Evolutionary conservation across 805 yeast genomes (phyloP), one percentile per base, ranked within the genome.

Genomic region (Myxozyma lipomycoides): DNA sequence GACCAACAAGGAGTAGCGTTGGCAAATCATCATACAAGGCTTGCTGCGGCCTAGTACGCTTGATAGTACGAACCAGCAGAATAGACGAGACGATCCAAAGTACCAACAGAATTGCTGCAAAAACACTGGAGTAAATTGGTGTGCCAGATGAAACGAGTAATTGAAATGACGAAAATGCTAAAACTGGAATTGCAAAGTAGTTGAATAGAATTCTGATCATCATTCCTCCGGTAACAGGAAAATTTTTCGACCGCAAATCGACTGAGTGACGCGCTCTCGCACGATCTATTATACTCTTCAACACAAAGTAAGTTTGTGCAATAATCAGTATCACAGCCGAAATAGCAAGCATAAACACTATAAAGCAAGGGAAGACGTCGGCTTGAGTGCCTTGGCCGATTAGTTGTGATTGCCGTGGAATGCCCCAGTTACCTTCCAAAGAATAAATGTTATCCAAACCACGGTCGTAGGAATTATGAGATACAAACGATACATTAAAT

Each of bases 361-460:
- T 59, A 49, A 64, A 67, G 10, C 65, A 53, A 4, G 68, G 62
- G 71, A 72, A 68, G n/a, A 63, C 51, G 39, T 68, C 71, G 15
- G 30, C 32, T 25, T 58, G 63, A 21, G 42, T 25, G 24, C 60
- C 56, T 30, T 63, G 54, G 17, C 64, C 62, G 10, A 39, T 45
- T 12, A 24, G 46, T 41, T 35, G 48, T 10, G 55, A 42, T 38
- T 21, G 45, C 18, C 18, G 43, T 25, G 51, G 43, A 23, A 43
- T 15, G 25, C 52, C 56, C 40, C 40, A 53, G 12, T 26, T 25
- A 22, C 42, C 64, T 41, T 18, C 49, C 54, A 46, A 56, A 47
- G 55, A 40, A 43, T 57, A 55, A 7, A 54, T 35, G 32, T 50
- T 48, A 43, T 58, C 59, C 12, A 37, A 19, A 12, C 40, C 43